These are phyloP conservation scores for Colletotrichum sp. DNA, from an alignment of 2,329 filamentous ascomycete genomes.

Conservation along the genomic window DNA sequence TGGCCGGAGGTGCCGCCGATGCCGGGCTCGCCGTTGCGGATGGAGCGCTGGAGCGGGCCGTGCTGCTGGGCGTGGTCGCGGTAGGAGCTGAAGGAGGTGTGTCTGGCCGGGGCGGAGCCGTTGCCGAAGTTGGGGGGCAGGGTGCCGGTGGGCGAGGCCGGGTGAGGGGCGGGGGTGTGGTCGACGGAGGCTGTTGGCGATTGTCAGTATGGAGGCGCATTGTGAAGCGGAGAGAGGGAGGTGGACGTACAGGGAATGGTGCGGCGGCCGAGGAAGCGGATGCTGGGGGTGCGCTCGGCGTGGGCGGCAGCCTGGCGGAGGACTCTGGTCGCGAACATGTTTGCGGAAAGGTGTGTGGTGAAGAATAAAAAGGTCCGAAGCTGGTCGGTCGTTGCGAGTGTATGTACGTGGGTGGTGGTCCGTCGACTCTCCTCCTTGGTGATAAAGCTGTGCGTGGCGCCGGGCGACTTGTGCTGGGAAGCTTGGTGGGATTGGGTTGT, in stretches of 20 bases:
- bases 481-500: neutral
- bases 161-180: slow-evolving; percentile 76
- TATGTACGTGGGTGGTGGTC: neutral
- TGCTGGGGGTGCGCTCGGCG: slow-evolving; percentile 65
- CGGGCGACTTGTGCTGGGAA: neutral
- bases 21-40: slow-evolving; percentile 41
- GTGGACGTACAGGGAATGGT: slow-evolving; percentile 58
- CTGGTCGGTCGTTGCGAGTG: neutral
- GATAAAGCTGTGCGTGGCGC: slow-evolving; percentile 11
- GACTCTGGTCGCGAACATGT: slow-evolving; percentile 61
- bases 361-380: neutral
- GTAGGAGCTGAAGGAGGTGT: slow-evolving; percentile 76
- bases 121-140: slow-evolving; percentile 62
- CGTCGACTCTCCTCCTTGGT: slow-evolving; percentile 19
- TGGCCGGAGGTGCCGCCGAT: slow-evolving; percentile 70
- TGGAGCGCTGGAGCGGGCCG: slow-evolving; percentile 71
- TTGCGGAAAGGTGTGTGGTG: neutral
- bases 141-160: slow-evolving; percentile 68
- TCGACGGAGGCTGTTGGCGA: slow-evolving; percentile 65
- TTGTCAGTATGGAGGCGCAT: slow-evolving; percentile 18
- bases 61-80: slow-evolving; percentile 80
- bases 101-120: slow-evolving; percentile 42
- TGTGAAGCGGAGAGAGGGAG: neutral
- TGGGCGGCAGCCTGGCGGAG: slow-evolving; percentile 65
- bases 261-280: slow-evolving; percentile 67